Evolutionary conservation across 495 filamentous ascomycete genomes (phyloP), one percentile per base, ranked within the genome.

Genomic region (Neurospora sp.): DNA sequence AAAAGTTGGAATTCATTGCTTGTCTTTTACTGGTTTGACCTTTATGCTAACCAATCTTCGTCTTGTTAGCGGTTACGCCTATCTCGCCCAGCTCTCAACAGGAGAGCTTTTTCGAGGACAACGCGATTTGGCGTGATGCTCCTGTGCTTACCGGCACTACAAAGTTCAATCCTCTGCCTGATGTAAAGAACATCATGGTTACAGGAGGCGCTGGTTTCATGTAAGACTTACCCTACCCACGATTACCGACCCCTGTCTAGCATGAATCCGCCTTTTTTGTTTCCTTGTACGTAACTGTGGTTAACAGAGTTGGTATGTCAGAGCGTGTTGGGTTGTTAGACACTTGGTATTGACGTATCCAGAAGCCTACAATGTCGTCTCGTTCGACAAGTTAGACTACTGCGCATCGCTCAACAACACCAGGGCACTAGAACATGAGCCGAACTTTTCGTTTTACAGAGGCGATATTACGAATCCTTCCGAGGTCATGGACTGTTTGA

Each of bases 371-470:
- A 91, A 90, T 72, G 86, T 93, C 73, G 80, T 94, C 45, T 92
- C 89, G 19, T 92, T 93, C 75, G 92, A 94, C 81, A 93, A 92
- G 80, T 84, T 94, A 62, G 91, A 93, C 77, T 90, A 91, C 81
- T 91, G 89, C 80, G 84, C 91, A 17, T 91, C 90, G 11, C 81
- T 92, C 75, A 89, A 91, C 81, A 94, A 94, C 81, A 91, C 90
- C 15, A 82, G 86, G 5, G 81, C 82, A 39, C 84, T 94, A 34
- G 83, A 90, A 73, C 83, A 82, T 72, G 83, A 83, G 74, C 84
- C 87, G 36, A 93, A 92, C 80, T 94, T 94, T 78, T 85, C 85
- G n/a, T 94, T 94, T 78, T 86, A 92, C 77, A 87, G 89, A 78
- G 92, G 91, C 70, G 89, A 92, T 74, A 86, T 93, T 72, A 90